Percentiles rank a stretch among this genome's conserved stretches.
These are phyloP conservation scores for Leccinum subgranulosum DNA, from an alignment of 768 basidiomycete genomes.

Conservation along the genomic window DNA sequence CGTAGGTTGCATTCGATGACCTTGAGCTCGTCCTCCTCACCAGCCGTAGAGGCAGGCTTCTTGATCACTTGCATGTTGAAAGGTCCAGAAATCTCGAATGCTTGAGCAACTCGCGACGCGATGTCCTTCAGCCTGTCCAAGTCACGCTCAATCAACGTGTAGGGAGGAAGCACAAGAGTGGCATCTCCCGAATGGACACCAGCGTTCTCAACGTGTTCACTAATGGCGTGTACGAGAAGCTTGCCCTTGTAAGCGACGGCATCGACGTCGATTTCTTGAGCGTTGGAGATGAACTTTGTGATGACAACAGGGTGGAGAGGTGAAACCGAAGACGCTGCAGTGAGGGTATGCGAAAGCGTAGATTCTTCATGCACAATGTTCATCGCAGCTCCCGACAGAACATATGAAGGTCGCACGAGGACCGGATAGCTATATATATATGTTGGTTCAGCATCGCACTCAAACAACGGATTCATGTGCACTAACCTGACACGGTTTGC, in stretches of 20 bases:
- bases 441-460: neutral
- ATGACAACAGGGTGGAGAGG: conserved; percentile 97
- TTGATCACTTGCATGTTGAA: conserved; percentile 99
- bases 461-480: neutral
- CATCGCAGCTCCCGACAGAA: conserved; percentile 98
- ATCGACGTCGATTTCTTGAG: conserved; percentile 97
- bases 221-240: conserved; percentile 92
- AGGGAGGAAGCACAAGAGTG: conserved; percentile 93
- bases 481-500: conserved; percentile 71
- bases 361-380: conserved; percentile 96
- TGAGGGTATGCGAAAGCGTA: conserved; percentile 85
- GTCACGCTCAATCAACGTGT: conserved; percentile 71
- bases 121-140: conserved; percentile 89
- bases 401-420: conserved; percentile 96
- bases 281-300: conserved; percentile 97
- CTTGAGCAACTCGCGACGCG: conserved; percentile 90
- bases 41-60: conserved; percentile 52
- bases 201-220: conserved; percentile 98
- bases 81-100: conserved; percentile 96
- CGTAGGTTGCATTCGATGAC: conserved; percentile 99
- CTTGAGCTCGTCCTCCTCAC: conserved; percentile 72
- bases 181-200: conserved; percentile 99
- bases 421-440: conserved; percentile 83
- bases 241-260: conserved; percentile 93
- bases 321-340: conserved; percentile 95